Conservation (phyloP, 2,329 filamentous ascomycete species). For the Elsinoe necatrix region DNA sequence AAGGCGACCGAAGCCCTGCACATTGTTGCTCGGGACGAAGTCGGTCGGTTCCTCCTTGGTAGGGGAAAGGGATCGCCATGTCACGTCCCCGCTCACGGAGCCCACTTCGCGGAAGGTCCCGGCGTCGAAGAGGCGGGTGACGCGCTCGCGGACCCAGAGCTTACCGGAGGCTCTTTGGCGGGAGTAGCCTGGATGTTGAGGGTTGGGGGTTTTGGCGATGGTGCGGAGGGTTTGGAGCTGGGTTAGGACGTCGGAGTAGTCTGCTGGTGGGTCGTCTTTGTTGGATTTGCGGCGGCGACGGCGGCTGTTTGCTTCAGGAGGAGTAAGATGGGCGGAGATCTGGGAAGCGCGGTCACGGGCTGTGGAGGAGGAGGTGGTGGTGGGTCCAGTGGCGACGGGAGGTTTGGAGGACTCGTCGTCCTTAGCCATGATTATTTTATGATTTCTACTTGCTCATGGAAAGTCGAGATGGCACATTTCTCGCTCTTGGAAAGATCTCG, state of each 20-base stretch:
- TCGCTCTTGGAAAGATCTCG: neutral
- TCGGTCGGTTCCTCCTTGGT: constrained; percentile 41
- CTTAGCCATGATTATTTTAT: neutral
- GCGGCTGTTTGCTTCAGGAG: constrained; percentile 24
- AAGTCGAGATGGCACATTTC: neutral
- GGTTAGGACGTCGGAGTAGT: constrained; percentile 54
- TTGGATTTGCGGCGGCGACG: constrained; percentile 29
- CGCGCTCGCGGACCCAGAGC: constrained; percentile 55
- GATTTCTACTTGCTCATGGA: neutral
- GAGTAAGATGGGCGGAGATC: constrained; percentile 28
- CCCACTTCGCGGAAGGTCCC: constrained; percentile 53
- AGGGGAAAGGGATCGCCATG: constrained; percentile 45
- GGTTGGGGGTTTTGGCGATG: constrained; percentile 49
- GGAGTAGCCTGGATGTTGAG: constrained; percentile 49
- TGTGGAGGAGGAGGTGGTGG: neutral
- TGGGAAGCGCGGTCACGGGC: constrained; percentile 18
- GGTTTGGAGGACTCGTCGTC: neutral
- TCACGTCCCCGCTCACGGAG: constrained; percentile 50
- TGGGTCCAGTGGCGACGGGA: neutral
- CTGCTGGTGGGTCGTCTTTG: constrained; percentile 43
- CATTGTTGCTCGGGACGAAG: constrained; percentile 54
- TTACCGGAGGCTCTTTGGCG: constrained; percentile 57
- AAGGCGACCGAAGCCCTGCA: constrained; percentile 46
- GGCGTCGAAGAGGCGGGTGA: constrained; percentile 49
- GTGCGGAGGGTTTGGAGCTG: constrained; percentile 46